Evolutionary conservation across 2,329 filamentous ascomycete genomes (phyloP).

Genomic region (Thielaviopsis musarum): DNA sequence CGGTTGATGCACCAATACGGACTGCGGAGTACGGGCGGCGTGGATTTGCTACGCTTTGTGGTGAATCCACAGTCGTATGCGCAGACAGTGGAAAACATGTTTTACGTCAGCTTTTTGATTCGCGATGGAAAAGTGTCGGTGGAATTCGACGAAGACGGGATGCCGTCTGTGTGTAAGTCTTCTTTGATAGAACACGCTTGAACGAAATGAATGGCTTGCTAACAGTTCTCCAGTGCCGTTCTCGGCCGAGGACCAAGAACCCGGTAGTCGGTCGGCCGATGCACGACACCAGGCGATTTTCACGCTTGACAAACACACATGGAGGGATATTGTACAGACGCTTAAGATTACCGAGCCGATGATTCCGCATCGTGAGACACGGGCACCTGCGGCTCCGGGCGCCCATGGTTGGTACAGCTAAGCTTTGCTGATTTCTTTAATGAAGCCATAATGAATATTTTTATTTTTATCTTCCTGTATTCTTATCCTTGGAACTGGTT

Average conservation of each 20-base stretch:
- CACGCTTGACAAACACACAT: slow-evolving; percentile 69
- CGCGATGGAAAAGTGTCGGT: slow-evolving; percentile 67
- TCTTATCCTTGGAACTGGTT: neutral
- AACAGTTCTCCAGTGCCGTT: slow-evolving; percentile 19
- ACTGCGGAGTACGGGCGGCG: slow-evolving; percentile 50
- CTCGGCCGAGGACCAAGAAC: slow-evolving; percentile 30
- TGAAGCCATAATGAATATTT: slow-evolving; percentile 1
- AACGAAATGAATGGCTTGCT: neutral
- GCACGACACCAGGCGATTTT: slow-evolving; percentile 74
- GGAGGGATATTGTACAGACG: slow-evolving; percentile 58
- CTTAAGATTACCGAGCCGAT: slow-evolving; percentile 66
- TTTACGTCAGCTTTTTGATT: slow-evolving; percentile 89
- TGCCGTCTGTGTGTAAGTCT: slow-evolving; percentile 65
- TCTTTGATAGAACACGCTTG: slow-evolving; percentile 13
- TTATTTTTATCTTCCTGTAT: neutral
- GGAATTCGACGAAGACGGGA: slow-evolving; percentile 50
- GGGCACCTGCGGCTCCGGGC: slow-evolving; percentile 32
- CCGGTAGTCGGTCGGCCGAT: slow-evolving; percentile 26
- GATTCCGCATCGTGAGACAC: slow-evolving; percentile 64
- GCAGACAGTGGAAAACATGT: slow-evolving; percentile 91
- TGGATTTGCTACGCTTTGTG: slow-evolving; percentile 72
- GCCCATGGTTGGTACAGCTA: slow-evolving; percentile 50
- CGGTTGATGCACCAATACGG: slow-evolving; percentile 47
- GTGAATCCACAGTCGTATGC: slow-evolving; percentile 83
- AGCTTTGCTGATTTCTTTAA: slow-evolving; percentile 2